These are phyloP conservation scores for Triticum dicoccoides DNA, from an alignment of 176 grass and related monocot genomes.

Conservation along the genomic window DNA sequence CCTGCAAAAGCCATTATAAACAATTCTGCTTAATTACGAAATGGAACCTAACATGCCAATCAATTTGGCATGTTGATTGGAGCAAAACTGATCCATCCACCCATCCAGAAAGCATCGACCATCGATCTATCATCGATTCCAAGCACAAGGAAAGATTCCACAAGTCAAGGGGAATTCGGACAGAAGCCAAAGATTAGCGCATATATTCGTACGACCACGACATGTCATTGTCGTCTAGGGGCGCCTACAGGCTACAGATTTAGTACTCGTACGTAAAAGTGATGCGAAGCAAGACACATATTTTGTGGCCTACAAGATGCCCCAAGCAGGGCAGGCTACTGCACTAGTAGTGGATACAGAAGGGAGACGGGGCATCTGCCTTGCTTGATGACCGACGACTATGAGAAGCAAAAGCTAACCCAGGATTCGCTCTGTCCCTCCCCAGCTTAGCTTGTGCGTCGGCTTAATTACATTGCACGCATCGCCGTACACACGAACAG, in stretches of 20 bases:
- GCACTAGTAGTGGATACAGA: neutral
- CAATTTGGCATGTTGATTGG: neutral
- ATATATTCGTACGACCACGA: slow-evolving; percentile 16
- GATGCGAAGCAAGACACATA: neutral
- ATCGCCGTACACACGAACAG: neutral
- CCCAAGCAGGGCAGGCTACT: neutral
- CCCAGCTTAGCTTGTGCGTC: neutral
- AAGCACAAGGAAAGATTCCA: slow-evolving; percentile 28
- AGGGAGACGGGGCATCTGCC: slow-evolving; percentile 22
- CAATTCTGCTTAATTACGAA: neutral
- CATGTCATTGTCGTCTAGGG: slow-evolving; percentile 26
- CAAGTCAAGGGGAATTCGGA: neutral
- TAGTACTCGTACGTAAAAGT: neutral
- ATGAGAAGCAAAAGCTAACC: neutral
- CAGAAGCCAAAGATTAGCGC: neutral
- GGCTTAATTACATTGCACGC: neutral
- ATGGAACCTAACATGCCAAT: neutral
- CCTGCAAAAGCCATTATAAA: neutral
- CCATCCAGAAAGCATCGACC: neutral
- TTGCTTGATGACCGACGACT: neutral
- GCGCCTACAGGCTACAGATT: no score
- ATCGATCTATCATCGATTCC: neutral
- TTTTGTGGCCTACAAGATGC: slow-evolving; percentile 13
- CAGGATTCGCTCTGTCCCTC: slow-evolving; percentile 27
- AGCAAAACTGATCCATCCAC: neutral